Evolutionary conservation across 495 filamentous ascomycete genomes (phyloP), one percentile per base, ranked within the genome.

Genomic region (Tuber borchii): DNA sequence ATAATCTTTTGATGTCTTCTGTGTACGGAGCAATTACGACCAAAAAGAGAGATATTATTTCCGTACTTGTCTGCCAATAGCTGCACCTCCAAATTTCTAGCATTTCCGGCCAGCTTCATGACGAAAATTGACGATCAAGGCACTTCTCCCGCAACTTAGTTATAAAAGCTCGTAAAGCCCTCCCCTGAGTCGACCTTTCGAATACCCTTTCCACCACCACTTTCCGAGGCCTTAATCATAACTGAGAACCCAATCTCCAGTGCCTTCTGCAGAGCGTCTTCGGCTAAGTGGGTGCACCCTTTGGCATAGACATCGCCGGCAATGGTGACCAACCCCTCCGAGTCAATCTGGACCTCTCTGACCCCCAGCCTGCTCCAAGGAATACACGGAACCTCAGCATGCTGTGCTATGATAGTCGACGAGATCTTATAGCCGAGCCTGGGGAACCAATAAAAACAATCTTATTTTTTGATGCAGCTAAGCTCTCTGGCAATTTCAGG

Each of bases 171-270:
- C 77, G 88, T 86, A 83, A 99, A 99, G 65, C 91, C 89, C 73
- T 94, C 92, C 83, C 97, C 94, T 42, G 85, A 87, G 72, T 97
- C 89, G 75, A 94, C 96, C 86, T 97, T 98, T 81, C 95, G 92
- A 83, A 99, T 99, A 89, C 95, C 95, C 88, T 99, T 99, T 83
- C 95, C 95, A 86, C 95, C 95, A 86, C 95, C 95, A 87, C 95
- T 96, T 87, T 99, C 95, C n/a, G 95, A 98, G 31, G 95, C 95
- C 87, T 99, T 99, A 82, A 99, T 91, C 95, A 99, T 99, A 84
- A 99, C 92, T 17, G 95, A 96, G 86, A 98, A 98, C 70, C 95
- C 95, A 82, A 99, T 99, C 83, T 93, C 88, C 81, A 87, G 88
- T 68, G 95, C 95, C 84, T 93, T 93, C 80, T 87, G 86, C 61